phyloP scores from a whole-genome alignment of 768 basidiomycete species.

The Tephrocybe rancida region DNA sequence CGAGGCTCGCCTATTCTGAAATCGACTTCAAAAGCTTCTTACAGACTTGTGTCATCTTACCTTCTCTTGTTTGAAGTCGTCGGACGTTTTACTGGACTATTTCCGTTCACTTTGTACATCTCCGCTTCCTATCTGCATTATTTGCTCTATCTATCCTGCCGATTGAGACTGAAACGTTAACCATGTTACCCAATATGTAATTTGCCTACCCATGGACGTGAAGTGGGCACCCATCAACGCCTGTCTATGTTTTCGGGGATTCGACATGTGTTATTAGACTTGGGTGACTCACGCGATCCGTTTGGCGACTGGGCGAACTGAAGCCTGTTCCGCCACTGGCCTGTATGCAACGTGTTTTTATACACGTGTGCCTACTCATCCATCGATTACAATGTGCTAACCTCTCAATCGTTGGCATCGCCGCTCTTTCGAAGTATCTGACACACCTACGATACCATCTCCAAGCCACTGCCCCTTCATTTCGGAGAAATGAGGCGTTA shows the following conservation, averaged over 20 bases:
- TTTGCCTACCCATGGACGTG: slow-evolving; percentile 6
- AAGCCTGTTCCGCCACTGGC: slow-evolving; percentile 4
- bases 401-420: slow-evolving; percentile 6
- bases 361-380: slow-evolving; percentile 25
- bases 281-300: slow-evolving; percentile 6
- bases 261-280: slow-evolving; percentile 9
- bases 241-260: slow-evolving; percentile 8
- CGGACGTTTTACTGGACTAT: background rate
- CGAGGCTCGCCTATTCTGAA: slow-evolving; percentile 1
- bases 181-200: background rate
- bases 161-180: slow-evolving; percentile 8
- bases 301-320: slow-evolving; percentile 2
- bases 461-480: slow-evolving; percentile 11
- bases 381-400: slow-evolving; percentile 25
- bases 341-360: slow-evolving; percentile 22
- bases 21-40: background rate
- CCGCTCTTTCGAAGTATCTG: slow-evolving; percentile 6
- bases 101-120: background rate
- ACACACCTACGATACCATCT: slow-evolving; percentile 9
- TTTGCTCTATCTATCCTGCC: background rate
- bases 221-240: slow-evolving; percentile 14
- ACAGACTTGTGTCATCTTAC: background rate
- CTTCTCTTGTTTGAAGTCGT: slow-evolving; percentile 5
- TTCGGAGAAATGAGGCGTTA: slow-evolving; percentile 11
- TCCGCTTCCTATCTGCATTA: background rate